Percentiles rank a stretch among this genome's conserved stretches.
Evolutionary conservation across 179 eudicot species (phyloP).

Genomic region (Patellifolia procumbens): DNA sequence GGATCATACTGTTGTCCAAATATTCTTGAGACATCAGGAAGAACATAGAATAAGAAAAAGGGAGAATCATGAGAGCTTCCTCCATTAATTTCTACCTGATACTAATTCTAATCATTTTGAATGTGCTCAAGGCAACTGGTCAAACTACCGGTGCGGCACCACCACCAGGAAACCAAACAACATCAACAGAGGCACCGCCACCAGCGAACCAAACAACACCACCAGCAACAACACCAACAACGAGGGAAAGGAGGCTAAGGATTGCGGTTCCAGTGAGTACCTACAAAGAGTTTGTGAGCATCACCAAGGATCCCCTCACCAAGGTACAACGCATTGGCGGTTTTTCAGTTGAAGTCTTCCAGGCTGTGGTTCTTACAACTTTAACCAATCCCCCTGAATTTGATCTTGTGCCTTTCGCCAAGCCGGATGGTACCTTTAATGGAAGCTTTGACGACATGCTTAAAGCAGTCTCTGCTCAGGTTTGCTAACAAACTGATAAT

Average conservation of each 20-base stretch:
- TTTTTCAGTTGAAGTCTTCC: conserved; percentile 33
- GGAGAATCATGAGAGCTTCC: neutral
- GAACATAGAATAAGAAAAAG: neutral
- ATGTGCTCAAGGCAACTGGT: neutral
- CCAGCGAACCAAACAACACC: conserved; percentile 10
- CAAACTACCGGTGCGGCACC: conserved; percentile 18
- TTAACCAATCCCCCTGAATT: neutral
- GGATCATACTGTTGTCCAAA: neutral
- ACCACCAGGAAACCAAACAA: conserved; percentile 13
- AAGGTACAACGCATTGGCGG: conserved; percentile 15
- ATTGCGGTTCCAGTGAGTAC: conserved; percentile 35
- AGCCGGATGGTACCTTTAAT: conserved; percentile 31
- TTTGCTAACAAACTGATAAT: neutral
- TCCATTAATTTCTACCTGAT: neutral
- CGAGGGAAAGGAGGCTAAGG: neutral
- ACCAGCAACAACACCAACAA: neutral
- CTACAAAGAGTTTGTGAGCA: conserved; percentile 26
- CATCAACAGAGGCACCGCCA: neutral
- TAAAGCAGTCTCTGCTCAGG: conserved; percentile 30
- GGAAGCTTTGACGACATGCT: conserved; percentile 36
- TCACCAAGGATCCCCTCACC: conserved; percentile 7
- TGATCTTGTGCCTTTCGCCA: conserved; percentile 26
- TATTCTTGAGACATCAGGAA: neutral
- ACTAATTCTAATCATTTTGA: conserved; percentile 14
- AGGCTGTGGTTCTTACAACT: conserved; percentile 28